Evolutionary conservation across 768 basidiomycete species (phyloP), one percentile per base, ranked within the genome.

Genomic region (Hygrocybe punicea): DNA sequence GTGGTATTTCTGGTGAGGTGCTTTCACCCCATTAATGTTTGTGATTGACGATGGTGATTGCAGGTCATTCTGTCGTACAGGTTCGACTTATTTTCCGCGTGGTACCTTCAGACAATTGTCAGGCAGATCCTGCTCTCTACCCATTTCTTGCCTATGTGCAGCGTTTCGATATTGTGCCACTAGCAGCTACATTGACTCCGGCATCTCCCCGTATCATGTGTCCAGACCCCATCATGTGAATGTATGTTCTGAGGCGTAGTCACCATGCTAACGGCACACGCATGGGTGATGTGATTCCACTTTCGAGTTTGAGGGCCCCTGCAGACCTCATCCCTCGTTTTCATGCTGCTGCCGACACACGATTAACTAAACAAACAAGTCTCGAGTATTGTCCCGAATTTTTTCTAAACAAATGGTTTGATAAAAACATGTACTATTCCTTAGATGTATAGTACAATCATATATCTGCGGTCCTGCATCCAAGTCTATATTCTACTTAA

Each of bases 1-100:
- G 62, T 50, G 64, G 64, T 11, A 36, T 69, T 4, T 47, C 60
- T 46, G 51, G 67, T 67, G 16, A 56, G 60, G 11, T 25, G 21
- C 4, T 6, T 29, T 19, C 47, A 17, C 48, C 17, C n/a, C 25
- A 37, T 8, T 56, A 21, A 49, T 56, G 17, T 21, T 8, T 21
- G 21, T 33, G 19, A 45, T n/a, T 45, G 17, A 39, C 29, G 4
- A 29, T 29, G 29, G 29, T 29, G 29, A 29, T 29, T 29, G 29
- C 29, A 57, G 56, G 50, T 11, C 56, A 57, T 45, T 21, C 39
- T 51, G 49, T 52, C 23, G 36, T 37, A 7, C 24, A 51, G 17
- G 11, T 57, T 35, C 16, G 50, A n/a, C 36, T 57, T 33, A 36
- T 57, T 37, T 21, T 57, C 10, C 21, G 36, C n/a, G 35, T 40